These are phyloP conservation scores for Senecio squalidus DNA, from an alignment of 140 eudicot genomes.

Conservation along the genomic window DNA sequence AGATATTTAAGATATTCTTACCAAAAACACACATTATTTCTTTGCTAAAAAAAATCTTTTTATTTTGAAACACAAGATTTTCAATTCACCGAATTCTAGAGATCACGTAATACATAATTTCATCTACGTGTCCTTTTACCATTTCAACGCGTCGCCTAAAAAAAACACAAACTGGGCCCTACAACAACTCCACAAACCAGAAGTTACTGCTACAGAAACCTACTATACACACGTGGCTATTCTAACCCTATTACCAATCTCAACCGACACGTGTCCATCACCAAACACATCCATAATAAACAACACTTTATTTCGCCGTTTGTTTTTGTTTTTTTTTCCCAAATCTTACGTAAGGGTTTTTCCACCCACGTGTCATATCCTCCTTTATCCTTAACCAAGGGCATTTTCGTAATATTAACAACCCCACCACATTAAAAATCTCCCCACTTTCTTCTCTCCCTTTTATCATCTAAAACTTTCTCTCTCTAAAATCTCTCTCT, in stretches of 20 bases:
- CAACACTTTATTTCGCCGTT: conserved; percentile 11
- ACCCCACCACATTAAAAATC: conserved; percentile 15
- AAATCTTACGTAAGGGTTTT: conserved; percentile 23
- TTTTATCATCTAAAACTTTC: not conserved
- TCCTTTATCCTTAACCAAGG: conserved; percentile 12
- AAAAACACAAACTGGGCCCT: not conserved
- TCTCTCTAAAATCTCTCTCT: conserved; percentile 18
- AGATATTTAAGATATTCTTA: too few species aligned
- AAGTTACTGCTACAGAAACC: conserved; percentile 10
- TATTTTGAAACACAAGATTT: too few species aligned
- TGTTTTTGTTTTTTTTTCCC: conserved; percentile 4
- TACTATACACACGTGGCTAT: conserved; percentile 20
- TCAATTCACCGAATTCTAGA: too few species aligned
- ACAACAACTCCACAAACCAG: not conserved
- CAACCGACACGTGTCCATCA: conserved; percentile 24
- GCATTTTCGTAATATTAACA: conserved; percentile 11
- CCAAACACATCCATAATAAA: not conserved
- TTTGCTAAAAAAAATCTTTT: too few species aligned
- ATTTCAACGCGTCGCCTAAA: conserved; percentile 5
- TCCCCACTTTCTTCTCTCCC: conserved; percentile 16
- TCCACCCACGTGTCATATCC: conserved; percentile 38
- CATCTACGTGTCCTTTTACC: not conserved
- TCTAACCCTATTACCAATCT: not conserved
- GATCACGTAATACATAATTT: too few species aligned
- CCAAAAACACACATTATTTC: too few species aligned